These are phyloP conservation scores for Auriculariales sp. DNA, from an alignment of 768 basidiomycete species.

Conservation along the genomic window DNA sequence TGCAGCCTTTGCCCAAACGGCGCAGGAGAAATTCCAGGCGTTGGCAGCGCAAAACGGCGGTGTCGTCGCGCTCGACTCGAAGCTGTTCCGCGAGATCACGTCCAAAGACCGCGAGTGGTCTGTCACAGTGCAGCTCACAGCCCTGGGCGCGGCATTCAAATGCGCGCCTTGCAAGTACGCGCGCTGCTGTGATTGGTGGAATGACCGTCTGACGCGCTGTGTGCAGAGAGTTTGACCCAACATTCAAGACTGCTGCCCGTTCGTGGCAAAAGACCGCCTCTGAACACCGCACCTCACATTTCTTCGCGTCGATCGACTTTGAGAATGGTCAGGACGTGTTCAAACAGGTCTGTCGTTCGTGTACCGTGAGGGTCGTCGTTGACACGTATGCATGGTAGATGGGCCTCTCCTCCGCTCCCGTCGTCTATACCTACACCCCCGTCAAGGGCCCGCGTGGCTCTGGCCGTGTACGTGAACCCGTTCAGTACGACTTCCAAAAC, in stretches of 20 bases:
- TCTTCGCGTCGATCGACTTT: slow-evolving; percentile 89
- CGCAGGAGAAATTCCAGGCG: slow-evolving; percentile 43
- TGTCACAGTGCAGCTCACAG: slow-evolving; percentile 78
- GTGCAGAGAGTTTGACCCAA: slow-evolving; percentile 69
- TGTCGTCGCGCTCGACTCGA: slow-evolving; percentile 64
- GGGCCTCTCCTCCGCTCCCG: slow-evolving; percentile 69
- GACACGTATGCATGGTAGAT: slow-evolving; percentile 33
- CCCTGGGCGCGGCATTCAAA: slow-evolving; percentile 62
- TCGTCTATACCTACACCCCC: slow-evolving; percentile 64
- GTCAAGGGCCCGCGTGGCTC: slow-evolving; percentile 52
- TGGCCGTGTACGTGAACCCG: slow-evolving; percentile 40
- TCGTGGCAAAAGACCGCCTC: slow-evolving; percentile 59
- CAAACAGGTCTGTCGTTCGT: slow-evolving; percentile 45
- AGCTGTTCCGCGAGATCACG: slow-evolving; percentile 64
- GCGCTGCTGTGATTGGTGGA: neutral
- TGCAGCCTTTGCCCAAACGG: slow-evolving; percentile 10
- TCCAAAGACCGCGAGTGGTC: slow-evolving; percentile 72
- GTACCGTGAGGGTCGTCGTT: neutral
- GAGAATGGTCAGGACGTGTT: slow-evolving; percentile 62
- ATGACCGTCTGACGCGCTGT: neutral
- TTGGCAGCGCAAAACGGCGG: slow-evolving; percentile 65
- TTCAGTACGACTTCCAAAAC: slow-evolving; percentile 59
- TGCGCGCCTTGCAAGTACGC: slow-evolving; percentile 87
- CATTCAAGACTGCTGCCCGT: slow-evolving; percentile 66
- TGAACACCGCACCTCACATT: slow-evolving; percentile 61